Base-by-base conservation (phyloP, 2,329 filamentous ascomycete genomes). In the Diaporthe aspalathi region DNA sequence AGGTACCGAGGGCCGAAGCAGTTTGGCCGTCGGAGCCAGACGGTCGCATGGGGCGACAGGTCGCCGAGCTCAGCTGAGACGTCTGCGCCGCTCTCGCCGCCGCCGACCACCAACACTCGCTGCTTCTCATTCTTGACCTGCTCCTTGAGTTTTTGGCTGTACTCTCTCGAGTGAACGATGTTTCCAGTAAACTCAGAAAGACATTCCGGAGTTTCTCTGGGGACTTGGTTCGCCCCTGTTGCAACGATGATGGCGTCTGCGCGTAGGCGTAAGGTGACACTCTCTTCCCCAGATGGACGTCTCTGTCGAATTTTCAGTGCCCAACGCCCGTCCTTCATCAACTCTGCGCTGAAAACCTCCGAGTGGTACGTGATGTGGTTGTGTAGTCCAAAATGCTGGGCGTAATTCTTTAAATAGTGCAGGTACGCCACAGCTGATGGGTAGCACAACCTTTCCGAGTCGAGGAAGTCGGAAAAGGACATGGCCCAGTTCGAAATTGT, bases 401-500 rank as follows among this genome's bases (percentile, higher is more conserved):
- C 56, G 24, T 62, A 62, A 45, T n/a, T 14, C 24, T 62, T 14
- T 16, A 62, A 27, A 17, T 62, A 60, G 3, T 24, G 54, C 4
- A 57, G 35, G 54, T 57, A 57, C 20, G 54, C 54, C 8, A 40
- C 54, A 8, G 54, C 54, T 24, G 54, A 57, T 24, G 54, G 54
- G 22, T 57, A 57, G 35, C 35, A 57, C n/a, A 57, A 22, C n/a
- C 54, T 57, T 17, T 57, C 32, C 54, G 54, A 35, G 11, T 40
- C 35, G 35, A 35, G 54, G 9, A 57, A 57, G n/a, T 57, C 54
- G 6, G 54, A 57, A 20, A 57, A 57, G 5, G 54, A 57, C 54
- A 57, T 57, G 54, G 54, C 54, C 32, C 54, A 57, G n/a, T 57
- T 57, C 14, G 54, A 57, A 35, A 57, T 40, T 17, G 35, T 57